Conservation (phyloP, 495 filamentous ascomycete species). For the Aspergillus ellipticus region DNA sequence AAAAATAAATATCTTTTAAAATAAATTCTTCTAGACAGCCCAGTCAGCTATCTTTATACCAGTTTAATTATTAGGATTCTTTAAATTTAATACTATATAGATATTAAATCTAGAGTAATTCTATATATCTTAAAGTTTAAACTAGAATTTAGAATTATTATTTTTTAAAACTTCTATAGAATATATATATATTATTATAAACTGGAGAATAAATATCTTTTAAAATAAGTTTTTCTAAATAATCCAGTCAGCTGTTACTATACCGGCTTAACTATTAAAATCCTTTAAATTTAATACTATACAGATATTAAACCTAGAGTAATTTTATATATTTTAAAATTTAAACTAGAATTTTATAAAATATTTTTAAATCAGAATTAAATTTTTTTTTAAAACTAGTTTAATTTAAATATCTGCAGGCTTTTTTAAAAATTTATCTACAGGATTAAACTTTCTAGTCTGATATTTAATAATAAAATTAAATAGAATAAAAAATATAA, state of each 20-base stretch:
- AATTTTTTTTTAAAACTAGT: neutral
- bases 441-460: neutral
- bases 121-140: neutral
- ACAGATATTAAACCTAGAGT: no score
- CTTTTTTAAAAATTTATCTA: neutral
- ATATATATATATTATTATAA: no score
- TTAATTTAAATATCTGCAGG: neutral
- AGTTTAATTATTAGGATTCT: neutral
- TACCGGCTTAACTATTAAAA: no score
- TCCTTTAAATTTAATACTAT: no score
- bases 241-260: no score
- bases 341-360: neutral
- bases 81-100: neutral
- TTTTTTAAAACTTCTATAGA: no score
- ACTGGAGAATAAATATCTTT: no score
- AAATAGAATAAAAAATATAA: neutral
- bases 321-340: no score
- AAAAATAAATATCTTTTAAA: neutral
- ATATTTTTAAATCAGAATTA: neutral
- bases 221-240: no score
- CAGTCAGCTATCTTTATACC: neutral
- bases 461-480: neutral
- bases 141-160: no score
- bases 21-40: neutral
- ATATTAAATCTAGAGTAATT: neutral